These are phyloP conservation scores for Ustilago xerochloae DNA, from an alignment of 1,284 basidiomycete genomes.

Conservation along the genomic window DNA sequence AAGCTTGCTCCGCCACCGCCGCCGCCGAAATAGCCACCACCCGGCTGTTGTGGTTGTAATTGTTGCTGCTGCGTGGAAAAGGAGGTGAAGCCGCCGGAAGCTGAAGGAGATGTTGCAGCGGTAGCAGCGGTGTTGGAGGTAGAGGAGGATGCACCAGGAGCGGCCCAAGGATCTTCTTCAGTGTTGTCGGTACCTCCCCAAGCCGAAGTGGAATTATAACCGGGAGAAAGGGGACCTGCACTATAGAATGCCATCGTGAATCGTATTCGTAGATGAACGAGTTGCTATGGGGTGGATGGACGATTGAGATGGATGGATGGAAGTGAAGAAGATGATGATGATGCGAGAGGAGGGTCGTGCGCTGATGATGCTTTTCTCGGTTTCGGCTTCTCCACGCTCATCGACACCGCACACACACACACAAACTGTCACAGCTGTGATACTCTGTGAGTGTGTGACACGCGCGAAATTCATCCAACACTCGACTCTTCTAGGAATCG, in stretches of 20 bases:
- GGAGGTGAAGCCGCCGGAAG: conserved; percentile 28
- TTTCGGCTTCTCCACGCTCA: no score
- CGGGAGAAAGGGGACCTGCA: conserved; percentile 45
- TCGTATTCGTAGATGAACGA: background rate
- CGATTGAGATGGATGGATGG: background rate
- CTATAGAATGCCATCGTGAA: conserved; percentile 45
- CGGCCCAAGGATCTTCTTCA: conserved; percentile 52
- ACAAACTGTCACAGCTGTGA: no score
- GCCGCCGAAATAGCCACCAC: conserved; percentile 1
- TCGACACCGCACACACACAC: no score
- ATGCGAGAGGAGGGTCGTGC: no score
- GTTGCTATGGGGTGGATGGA: background rate
- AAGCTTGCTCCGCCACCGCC: conserved; percentile 16
- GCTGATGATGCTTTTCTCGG: no score
- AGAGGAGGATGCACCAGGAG: conserved; percentile 28
- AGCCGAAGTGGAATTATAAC: conserved; percentile 47
- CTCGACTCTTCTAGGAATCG: no score
- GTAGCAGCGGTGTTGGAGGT: conserved; percentile 11
- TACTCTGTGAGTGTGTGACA: no score
- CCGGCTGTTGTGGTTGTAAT: background rate
- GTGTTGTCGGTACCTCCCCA: conserved; percentile 49
- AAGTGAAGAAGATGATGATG: no score
- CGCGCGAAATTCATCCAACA: no score
- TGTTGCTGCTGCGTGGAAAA: conserved; percentile 39
- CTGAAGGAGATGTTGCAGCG: conserved; percentile 9